Percentiles rank a stretch among this genome's conserved stretches.
phyloP scores from a whole-genome alignment of 345 rosid species.

The Reutealis trisperma region DNA sequence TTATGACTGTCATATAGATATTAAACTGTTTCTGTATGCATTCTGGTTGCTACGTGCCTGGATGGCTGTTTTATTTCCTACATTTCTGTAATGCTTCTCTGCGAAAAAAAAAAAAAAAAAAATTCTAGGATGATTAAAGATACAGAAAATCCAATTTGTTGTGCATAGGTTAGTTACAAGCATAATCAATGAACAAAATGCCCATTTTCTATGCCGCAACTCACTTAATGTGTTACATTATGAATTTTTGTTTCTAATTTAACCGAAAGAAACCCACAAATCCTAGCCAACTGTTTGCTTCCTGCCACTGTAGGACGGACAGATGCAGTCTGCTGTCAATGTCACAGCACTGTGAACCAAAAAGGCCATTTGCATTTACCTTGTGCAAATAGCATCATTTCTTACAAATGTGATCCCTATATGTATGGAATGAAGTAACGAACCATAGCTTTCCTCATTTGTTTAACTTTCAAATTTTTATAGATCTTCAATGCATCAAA shows the following conservation, averaged over 20 bases:
- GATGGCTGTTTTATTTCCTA: not conserved
- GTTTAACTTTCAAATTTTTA: not conserved
- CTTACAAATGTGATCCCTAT: constrained; percentile 8
- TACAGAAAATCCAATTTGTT: not conserved
- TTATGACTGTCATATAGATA: not conserved
- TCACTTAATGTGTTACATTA: not conserved
- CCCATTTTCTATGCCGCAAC: not conserved
- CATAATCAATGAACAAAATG: not conserved
- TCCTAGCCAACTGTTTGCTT: constrained; percentile 3
- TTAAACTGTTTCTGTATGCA: not conserved
- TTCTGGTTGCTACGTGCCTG: not conserved
- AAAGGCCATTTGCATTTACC: constrained; percentile 1
- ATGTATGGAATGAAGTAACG: not conserved
- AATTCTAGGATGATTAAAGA: not conserved
- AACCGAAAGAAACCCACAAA: constrained; percentile 1
- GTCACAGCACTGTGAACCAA: not conserved
- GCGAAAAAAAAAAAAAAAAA: not conserved
- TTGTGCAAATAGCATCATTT: constrained; percentile 1
- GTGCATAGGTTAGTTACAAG: not conserved
- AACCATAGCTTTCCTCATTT: not conserved
- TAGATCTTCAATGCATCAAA: not conserved
- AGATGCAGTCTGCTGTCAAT: not conserved
- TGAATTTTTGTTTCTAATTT: not conserved
- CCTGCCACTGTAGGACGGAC: not conserved
- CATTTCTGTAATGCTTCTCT: not conserved